These are phyloP conservation scores for Physcomitrellopsis africana DNA, from an alignment of 225 moss, liverwort and hornwort species.

Conservation along the genomic window DNA sequence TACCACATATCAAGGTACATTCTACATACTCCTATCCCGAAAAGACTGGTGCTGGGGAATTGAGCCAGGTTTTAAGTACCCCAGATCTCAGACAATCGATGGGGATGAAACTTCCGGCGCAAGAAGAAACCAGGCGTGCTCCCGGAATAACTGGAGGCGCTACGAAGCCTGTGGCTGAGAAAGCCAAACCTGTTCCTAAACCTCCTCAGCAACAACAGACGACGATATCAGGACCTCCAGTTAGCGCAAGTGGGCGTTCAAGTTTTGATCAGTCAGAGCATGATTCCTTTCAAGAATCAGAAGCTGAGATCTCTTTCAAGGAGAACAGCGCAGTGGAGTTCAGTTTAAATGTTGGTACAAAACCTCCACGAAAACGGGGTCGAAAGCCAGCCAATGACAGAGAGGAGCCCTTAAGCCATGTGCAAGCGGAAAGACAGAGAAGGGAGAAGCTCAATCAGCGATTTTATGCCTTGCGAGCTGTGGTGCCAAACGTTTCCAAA, in stretches of 20 bases:
- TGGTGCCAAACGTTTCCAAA: conserved; percentile 96
- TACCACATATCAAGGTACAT: conserved; percentile 34
- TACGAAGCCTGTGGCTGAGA: conserved; percentile 46
- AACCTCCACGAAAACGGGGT: conserved; percentile 90
- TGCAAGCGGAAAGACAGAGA: conserved; percentile 88
- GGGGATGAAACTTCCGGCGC: conserved; percentile 38
- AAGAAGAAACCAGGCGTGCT: conserved; percentile 42
- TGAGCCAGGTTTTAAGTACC: conserved; percentile 40
- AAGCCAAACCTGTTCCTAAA: conserved; percentile 35
- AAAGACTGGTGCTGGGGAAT: conserved; percentile 29
- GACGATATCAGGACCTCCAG: conserved; percentile 48
- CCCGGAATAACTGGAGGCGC: conserved; percentile 22
- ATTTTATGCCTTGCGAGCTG: conserved; percentile 86
- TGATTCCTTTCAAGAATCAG: conserved; percentile 71
- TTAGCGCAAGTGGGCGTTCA: conserved; percentile 60
- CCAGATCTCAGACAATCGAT: conserved; percentile 39
- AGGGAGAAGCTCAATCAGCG: conserved; percentile 95
- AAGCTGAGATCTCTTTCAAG: conserved; percentile 87
- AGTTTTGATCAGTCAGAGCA: conserved; percentile 73
- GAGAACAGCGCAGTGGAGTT: conserved; percentile 64
- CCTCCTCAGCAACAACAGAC: conserved; percentile 49
- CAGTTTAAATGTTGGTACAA: conserved; percentile 64
- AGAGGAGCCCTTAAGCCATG: conserved; percentile 93
- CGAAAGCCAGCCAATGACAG: conserved; percentile 91
- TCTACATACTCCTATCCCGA: conserved; percentile 34